A percentile compares a stretch with the other conserved stretches of the same genome.
Evolutionary conservation across 768 basidiomycete species (phyloP).

Genomic region (Strobilomyces confusus): DNA sequence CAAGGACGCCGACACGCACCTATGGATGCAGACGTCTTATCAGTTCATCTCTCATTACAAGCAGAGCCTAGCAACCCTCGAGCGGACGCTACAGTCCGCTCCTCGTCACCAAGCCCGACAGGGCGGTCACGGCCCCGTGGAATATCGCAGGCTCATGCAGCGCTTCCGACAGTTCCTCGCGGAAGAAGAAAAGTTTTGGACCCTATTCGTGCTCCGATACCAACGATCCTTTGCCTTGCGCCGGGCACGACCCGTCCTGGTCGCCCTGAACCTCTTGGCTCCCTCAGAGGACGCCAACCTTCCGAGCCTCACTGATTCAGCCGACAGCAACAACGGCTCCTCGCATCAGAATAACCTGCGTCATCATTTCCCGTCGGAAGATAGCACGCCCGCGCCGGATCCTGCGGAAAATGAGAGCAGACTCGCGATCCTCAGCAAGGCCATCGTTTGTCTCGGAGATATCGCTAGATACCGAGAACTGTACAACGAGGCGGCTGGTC

Average conservation of each 20-base stretch:
- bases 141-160: conserved; percentile 80
- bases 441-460: conserved; percentile 89
- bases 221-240: conserved; percentile 68
- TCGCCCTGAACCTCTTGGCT: conserved; percentile 50
- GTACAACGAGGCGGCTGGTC: conserved; percentile 70
- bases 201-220: conserved; percentile 69
- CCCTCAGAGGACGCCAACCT: conserved; percentile 36
- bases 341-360: conserved; percentile 37
- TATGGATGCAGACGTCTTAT: conserved; percentile 94
- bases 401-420: conserved; percentile 45
- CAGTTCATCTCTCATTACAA: conserved; percentile 82
- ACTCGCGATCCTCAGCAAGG: conserved; percentile 79
- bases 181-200: conserved; percentile 92
- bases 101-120: conserved; percentile 35
- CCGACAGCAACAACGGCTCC: conserved; percentile 20
- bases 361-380: conserved; percentile 63
- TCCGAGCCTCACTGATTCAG: conserved; percentile 21
- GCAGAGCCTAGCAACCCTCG: conserved; percentile 62
- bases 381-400: conserved; percentile 38
- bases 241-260: conserved; percentile 56
- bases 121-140: conserved; percentile 59
- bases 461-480: conserved; percentile 91
- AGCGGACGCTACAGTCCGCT: conserved; percentile 49
- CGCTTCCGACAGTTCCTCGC: conserved; percentile 88
- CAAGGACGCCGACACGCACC: conserved; percentile 74